These are phyloP conservation scores for Rubia balearica DNA, from an alignment of 305 asterid species.

Conservation along the genomic window DNA sequence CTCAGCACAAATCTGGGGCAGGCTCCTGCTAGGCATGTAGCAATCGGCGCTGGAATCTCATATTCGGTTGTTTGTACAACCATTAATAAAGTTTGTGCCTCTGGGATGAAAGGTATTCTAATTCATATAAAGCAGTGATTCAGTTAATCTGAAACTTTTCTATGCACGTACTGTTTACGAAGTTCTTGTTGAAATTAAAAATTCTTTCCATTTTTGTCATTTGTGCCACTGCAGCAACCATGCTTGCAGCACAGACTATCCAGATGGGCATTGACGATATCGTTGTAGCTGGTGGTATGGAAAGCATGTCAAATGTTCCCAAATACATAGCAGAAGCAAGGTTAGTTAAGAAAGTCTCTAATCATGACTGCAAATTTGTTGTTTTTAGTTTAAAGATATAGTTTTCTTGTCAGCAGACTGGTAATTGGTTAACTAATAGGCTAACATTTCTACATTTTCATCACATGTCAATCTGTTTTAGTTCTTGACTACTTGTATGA, in stretches of 20 bases:
- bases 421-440: not conserved
- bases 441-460: not conserved
- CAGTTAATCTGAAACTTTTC: not conserved
- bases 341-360: slow-evolving; percentile 26
- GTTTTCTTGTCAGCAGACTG: not conserved
- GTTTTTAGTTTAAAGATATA: not conserved
- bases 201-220: slow-evolving; percentile 1
- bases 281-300: slow-evolving; percentile 99
- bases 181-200: slow-evolving; percentile 6
- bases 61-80: slow-evolving; percentile 83
- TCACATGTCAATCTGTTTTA: slow-evolving; percentile 1
- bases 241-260: slow-evolving; percentile 91
- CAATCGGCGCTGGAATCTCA: slow-evolving; percentile 91
- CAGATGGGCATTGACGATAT: slow-evolving; percentile 89
- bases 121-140: slow-evolving; percentile 3
- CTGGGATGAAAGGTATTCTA: slow-evolving; percentile 87
- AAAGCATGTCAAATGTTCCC: slow-evolving; percentile 96
- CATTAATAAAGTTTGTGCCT: slow-evolving; percentile 96
- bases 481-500: slow-evolving; percentile 44
- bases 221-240: slow-evolving; percentile 55
- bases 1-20: slow-evolving; percentile 97
- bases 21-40: slow-evolving; percentile 99
- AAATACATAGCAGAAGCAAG: slow-evolving; percentile 94
- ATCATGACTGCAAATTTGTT: not conserved
- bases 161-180: not conserved